Percentiles rank a stretch among this genome's conserved stretches.
These are phyloP conservation scores for Pterocarpus santalinus DNA, from an alignment of 306 rosid genomes.

Conservation along the genomic window DNA sequence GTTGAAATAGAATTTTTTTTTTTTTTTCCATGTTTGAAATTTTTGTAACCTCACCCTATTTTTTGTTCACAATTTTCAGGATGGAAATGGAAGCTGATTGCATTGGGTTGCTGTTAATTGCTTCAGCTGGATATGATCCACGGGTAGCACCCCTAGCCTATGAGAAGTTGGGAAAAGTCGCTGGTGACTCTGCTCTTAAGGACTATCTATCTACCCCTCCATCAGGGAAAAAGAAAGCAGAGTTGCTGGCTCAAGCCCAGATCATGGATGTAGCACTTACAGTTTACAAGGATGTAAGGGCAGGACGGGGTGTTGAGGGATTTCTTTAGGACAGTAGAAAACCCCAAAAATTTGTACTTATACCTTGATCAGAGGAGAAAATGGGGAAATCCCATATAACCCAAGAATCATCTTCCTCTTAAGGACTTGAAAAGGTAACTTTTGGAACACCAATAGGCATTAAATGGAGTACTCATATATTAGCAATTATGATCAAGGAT, in stretches of 20 bases:
- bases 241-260: constrained; percentile 64
- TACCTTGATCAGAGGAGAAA: too few species aligned
- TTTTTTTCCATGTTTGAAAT: too few species aligned
- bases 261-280: constrained; percentile 79
- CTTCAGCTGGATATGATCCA: constrained; percentile 86
- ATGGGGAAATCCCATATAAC: too few species aligned
- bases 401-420: too few species aligned
- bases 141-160: constrained; percentile 73
- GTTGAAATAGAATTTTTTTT: not conserved
- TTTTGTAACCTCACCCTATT: too few species aligned
- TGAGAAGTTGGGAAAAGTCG: constrained; percentile 67
- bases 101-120: constrained; percentile 74
- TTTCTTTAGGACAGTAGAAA: constrained; percentile 53
- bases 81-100: constrained; percentile 42
- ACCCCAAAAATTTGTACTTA: too few species aligned
- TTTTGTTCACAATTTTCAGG: too few species aligned
- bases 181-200: constrained; percentile 48
- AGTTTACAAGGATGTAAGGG: constrained; percentile 54
- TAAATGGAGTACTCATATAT: too few species aligned
- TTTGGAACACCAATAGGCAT: too few species aligned
- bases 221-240: constrained; percentile 69
- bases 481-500: too few species aligned
- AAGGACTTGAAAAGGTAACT: too few species aligned
- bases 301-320: constrained; percentile 70
- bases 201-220: constrained; percentile 80